Evolutionary conservation across 805 yeast species (phyloP).

Genomic region (Cyberlindnera xylosilytica): DNA sequence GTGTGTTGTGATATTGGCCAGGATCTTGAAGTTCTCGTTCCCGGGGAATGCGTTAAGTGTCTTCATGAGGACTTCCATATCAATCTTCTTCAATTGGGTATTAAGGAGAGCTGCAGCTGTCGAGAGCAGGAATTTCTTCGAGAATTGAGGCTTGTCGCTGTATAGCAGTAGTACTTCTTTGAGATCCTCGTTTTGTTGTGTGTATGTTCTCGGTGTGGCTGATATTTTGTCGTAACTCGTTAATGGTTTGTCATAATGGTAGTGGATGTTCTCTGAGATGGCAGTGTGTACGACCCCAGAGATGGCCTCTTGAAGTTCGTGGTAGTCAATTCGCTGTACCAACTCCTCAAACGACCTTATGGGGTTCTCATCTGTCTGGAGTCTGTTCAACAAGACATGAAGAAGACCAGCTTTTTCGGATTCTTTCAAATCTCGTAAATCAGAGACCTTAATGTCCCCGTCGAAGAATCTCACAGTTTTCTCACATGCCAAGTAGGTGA

Average conservation of each 20-base stretch:
- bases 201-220: slow-evolving; percentile 3
- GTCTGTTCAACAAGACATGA: slow-evolving; percentile 1
- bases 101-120: slow-evolving; percentile 6
- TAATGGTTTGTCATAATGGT: background rate
- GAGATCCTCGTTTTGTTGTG: background rate
- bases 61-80: background rate
- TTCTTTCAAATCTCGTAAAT: background rate
- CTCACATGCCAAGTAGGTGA: slow-evolving; percentile 3
- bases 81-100: slow-evolving; percentile 6
- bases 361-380: slow-evolving; percentile 3
- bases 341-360: slow-evolving; percentile 13
- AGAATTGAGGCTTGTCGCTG: background rate
- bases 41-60: background rate
- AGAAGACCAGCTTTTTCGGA: slow-evolving; percentile 1
- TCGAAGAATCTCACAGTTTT: background rate
- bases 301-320: slow-evolving; percentile 5
- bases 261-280: background rate
- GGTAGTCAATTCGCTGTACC: slow-evolving; percentile 3
- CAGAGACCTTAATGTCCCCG: slow-evolving; percentile 1
- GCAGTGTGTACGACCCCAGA: background rate
- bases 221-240: slow-evolving; percentile 7
- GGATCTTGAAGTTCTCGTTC: slow-evolving; percentile 12
- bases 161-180: slow-evolving; percentile 1
- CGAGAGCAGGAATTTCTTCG: slow-evolving; percentile 6
- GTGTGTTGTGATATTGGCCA: slow-evolving; percentile 3